Evolutionary conservation across 768 basidiomycete genomes (phyloP).

Genomic region (Tylopilus sp.): DNA sequence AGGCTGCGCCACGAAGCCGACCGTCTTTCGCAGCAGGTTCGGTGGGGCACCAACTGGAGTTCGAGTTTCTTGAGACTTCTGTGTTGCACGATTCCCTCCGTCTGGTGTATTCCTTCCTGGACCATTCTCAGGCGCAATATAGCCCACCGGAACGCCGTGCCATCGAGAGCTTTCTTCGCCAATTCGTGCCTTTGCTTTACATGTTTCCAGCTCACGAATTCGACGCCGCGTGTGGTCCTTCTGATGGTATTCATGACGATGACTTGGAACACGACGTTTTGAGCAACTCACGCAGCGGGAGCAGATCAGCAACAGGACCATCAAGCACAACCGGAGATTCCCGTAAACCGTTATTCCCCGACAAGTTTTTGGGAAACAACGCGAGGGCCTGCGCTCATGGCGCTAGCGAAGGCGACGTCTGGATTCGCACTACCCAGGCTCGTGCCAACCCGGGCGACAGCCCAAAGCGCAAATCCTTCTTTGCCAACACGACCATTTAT

Average conservation of each 20-base stretch:
- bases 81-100: constrained; percentile 88
- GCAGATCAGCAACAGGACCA: constrained; percentile 45
- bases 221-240: constrained; percentile 57
- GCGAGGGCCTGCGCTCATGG: constrained; percentile 9
- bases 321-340: constrained; percentile 64
- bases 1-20: constrained; percentile 24
- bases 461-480: constrained; percentile 60
- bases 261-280: constrained; percentile 28
- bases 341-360: constrained; percentile 75
- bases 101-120: constrained; percentile 87
- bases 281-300: constrained; percentile 30
- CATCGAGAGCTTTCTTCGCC: constrained; percentile 81
- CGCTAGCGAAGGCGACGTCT: constrained; percentile 42
- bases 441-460: constrained; percentile 27
- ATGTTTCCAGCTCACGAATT: constrained; percentile 66
- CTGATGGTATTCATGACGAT: constrained; percentile 44
- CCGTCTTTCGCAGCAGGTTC: constrained; percentile 44
- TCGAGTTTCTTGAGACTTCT: constrained; percentile 68
- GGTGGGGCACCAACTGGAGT: constrained; percentile 73
- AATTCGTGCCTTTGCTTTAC: constrained; percentile 81
- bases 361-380: constrained; percentile 41
- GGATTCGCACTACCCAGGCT: constrained; percentile 47
- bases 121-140: constrained; percentile 77
- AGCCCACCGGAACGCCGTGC: constrained; percentile 72
- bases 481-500: constrained; percentile 92